Evolutionary conservation across 2,329 filamentous ascomycete species (phyloP).

Genomic region (Coleophoma eucalyptorum): DNA sequence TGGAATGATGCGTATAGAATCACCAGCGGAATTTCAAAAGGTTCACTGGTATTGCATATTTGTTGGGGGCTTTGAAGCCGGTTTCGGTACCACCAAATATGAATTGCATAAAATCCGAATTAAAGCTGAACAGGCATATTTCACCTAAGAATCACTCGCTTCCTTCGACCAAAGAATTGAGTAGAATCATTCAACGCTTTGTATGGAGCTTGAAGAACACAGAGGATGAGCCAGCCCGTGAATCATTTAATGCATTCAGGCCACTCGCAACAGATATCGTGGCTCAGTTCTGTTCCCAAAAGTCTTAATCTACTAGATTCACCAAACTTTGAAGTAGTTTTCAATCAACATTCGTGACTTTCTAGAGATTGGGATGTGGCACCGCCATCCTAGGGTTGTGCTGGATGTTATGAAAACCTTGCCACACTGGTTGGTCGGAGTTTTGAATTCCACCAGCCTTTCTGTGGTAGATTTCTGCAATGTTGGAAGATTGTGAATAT

Average conservation of each 20-base stretch:
- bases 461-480: conserved; percentile 5
- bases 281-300: conserved; percentile 10
- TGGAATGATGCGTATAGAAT: conserved; percentile 13
- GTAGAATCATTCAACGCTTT: conserved; percentile 6
- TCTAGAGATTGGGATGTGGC: conserved; percentile 9
- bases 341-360: conserved; percentile 6
- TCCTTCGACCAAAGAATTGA: conserved; percentile 5
- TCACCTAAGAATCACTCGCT: conserved; percentile 7
- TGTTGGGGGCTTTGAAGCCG: conserved; percentile 6
- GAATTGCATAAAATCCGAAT: conserved; percentile 11
- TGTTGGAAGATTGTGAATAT: background rate
- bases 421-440: conserved; percentile 3
- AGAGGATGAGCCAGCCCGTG: conserved; percentile 4
- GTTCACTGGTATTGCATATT: conserved; percentile 7
- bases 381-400: conserved; percentile 3
- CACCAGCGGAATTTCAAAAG: conserved; percentile 8
- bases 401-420: conserved; percentile 3
- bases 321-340: conserved; percentile 8
- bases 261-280: conserved; percentile 12
- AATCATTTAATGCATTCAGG: conserved; percentile 13
- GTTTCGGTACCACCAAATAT: conserved; percentile 11
- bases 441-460: conserved; percentile 5
- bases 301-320: conserved; percentile 8
- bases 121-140: conserved; percentile 10
- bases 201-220: conserved; percentile 5